Percentiles rank a stretch among this genome's conserved stretches.
Conservation (phyloP, 2,329 filamentous ascomycete species). For the Huntiella savannae region DNA sequence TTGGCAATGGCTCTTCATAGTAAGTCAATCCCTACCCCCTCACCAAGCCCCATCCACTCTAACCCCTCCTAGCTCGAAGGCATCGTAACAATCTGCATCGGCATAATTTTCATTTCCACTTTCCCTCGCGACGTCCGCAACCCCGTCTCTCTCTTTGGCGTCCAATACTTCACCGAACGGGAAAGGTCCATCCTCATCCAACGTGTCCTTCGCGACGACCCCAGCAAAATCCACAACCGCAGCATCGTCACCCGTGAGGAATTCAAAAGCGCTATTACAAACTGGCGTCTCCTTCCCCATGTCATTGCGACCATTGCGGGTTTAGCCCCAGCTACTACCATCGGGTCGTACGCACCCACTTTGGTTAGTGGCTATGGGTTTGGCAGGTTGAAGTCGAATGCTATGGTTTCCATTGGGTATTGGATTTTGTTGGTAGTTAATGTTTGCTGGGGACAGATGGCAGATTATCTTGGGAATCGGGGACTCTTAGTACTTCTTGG, state of each 20-base stretch:
- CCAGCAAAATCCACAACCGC: constrained; percentile 18
- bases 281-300: constrained; percentile 21
- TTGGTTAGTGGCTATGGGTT: constrained; percentile 20
- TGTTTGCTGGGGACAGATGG: constrained; percentile 17
- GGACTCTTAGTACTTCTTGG: constrained; percentile 17
- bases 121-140: constrained; percentile 17
- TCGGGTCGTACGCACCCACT: constrained; percentile 17
- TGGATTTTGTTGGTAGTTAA: constrained; percentile 20
- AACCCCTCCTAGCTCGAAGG: constrained; percentile 18
- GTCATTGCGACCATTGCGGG: constrained; percentile 17
- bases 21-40: constrained; percentile 6
- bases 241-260: constrained; percentile 17
- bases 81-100: constrained; percentile 19
- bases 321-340: constrained; percentile 16
- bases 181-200: constrained; percentile 19
- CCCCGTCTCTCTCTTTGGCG: constrained; percentile 17
- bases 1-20: constrained; percentile 20
- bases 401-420: constrained; percentile 19
- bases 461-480: constrained; percentile 14
- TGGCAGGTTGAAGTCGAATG: constrained; percentile 18
- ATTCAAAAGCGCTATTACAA: constrained; percentile 20
- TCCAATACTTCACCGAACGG: constrained; percentile 19
- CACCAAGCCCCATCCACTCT: background rate
- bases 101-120: constrained; percentile 17
- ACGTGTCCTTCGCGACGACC: constrained; percentile 19